Evolutionary conservation across 768 basidiomycete species (phyloP).

Genomic region (Mycena vulgaris): DNA sequence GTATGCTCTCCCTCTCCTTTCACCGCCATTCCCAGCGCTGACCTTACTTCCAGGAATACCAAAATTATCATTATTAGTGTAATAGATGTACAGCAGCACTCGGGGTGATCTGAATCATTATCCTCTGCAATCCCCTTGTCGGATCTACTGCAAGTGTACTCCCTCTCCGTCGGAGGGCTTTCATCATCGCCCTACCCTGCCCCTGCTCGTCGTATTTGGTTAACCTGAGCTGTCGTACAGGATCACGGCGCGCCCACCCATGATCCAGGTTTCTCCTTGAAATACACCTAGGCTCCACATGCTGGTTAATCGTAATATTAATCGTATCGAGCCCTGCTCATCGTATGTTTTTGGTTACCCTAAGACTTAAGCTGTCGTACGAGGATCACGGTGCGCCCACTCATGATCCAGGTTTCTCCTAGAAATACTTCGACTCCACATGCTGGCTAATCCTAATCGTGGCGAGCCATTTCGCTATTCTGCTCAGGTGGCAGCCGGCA

Average conservation of each 20-base stretch:
- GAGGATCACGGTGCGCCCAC: too few relatives aligned
- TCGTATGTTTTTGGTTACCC: background rate
- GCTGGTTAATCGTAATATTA: too few relatives aligned
- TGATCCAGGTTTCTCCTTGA: background rate
- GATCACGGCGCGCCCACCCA: too few relatives aligned
- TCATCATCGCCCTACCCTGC: background rate
- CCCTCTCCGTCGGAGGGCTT: too few relatives aligned
- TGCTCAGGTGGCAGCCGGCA: too few relatives aligned
- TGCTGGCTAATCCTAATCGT: too few relatives aligned
- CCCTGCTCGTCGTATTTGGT: background rate
- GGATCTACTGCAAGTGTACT: too few relatives aligned
- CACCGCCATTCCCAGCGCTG: background rate
- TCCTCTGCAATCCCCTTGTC: too few relatives aligned
- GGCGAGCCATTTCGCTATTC: too few relatives aligned
- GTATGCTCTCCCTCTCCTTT: background rate
- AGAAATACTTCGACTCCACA: background rate
- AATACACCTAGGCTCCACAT: too few relatives aligned
- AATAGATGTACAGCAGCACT: background rate
- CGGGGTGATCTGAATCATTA: too few relatives aligned
- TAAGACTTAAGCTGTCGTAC: background rate
- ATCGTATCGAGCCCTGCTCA: too few relatives aligned
- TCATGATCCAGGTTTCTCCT: background rate
- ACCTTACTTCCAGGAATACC: background rate
- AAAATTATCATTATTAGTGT: conserved; percentile 10
- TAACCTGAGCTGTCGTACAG: background rate